Percentiles rank a stretch among this genome's conserved stretches.
Conservation (phyloP, 2,329 filamentous ascomycete species). For the Arthrobotrys conoides region DNA sequence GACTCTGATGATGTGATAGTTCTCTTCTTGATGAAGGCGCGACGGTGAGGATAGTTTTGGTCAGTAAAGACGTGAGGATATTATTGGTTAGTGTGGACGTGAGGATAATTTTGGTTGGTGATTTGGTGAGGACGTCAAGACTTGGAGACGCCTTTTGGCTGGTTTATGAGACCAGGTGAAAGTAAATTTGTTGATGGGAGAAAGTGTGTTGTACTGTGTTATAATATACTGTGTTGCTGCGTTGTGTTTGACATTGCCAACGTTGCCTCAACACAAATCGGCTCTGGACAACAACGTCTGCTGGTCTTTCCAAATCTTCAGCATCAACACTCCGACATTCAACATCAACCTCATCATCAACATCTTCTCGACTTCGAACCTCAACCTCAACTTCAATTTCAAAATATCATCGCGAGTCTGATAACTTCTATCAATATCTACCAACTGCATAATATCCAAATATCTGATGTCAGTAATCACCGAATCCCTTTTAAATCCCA, state of each 20-base stretch:
- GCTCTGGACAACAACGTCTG: neutral
- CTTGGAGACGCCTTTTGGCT: neutral
- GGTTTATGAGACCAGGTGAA: too few relatives aligned
- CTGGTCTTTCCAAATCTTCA: neutral
- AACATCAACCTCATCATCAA: conserved; percentile 4
- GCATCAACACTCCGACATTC: neutral
- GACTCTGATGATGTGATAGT: neutral
- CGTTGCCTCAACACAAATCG: conserved; percentile 5
- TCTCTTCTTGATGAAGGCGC: neutral
- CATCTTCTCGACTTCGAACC: neutral
- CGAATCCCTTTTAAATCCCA: too few relatives aligned
- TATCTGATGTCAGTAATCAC: neutral
- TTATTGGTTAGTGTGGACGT: neutral
- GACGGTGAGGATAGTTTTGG: too few relatives aligned
- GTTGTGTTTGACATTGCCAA: conserved; percentile 2
- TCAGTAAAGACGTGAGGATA: too few relatives aligned
- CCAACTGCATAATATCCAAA: neutral
- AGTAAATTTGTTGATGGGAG: too few relatives aligned
- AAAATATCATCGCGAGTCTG: neutral
- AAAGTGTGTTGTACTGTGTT: neutral
- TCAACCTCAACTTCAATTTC: conserved; percentile 11
- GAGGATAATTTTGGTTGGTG: neutral
- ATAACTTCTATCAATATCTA: neutral
- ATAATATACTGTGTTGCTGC: neutral
- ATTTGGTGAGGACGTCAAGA: neutral